Base-by-base conservation (phyloP, 257 asterid genomes). In the Ballota nigra region DNA sequence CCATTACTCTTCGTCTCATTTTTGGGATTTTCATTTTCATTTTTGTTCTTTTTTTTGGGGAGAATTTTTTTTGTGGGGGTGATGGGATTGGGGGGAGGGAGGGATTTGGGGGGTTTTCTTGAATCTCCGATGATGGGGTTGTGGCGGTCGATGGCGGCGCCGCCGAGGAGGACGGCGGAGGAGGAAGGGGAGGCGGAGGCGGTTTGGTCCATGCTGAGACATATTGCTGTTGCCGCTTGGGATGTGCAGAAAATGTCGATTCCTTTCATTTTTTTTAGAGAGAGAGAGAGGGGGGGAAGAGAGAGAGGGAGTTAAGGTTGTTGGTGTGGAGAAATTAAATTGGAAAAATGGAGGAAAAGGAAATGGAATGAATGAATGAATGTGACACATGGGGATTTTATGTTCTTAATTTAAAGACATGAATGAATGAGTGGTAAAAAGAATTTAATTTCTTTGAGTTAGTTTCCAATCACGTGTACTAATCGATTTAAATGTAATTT, bases 221-320 rank as follows among this genome's bases (percentile, higher is more conserved):
- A 73, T 55, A 85, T 78, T 58, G 91, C 77, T 19, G 92, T 83
- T 59, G 94, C 80, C 15, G 87, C 83, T 79, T 90, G 92, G 53
- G 96, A 85, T 53, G 92, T 72, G 66, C 94, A 89, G 83, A 88
- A 81, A 59, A 82, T 82, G 80, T 90, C 86, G n/a, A 85, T 83
- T 84, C 82, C 78, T 77, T 78, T 86, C 92, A 84, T 87, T 43
- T 78, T 34, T 68, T 31, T 0, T 31, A 3, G 5, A 2, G 3
- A 16, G 41, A 52, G 60, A 31, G 18, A 8, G 20, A 53, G 24
- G 40, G 52, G 24, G 41, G 3, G 58, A 26, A 47, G 23, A n/a
- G 57, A 23, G 34, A 18, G 38, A 33, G 38, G 6, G 38, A 23
- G 61, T 55, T 55, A 55, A 55, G 62, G 26, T 55, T 22, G 18